These are phyloP conservation scores for Stephanodiscus triporus DNA, from an alignment of 108 stramenopile species.

Conservation along the genomic window DNA sequence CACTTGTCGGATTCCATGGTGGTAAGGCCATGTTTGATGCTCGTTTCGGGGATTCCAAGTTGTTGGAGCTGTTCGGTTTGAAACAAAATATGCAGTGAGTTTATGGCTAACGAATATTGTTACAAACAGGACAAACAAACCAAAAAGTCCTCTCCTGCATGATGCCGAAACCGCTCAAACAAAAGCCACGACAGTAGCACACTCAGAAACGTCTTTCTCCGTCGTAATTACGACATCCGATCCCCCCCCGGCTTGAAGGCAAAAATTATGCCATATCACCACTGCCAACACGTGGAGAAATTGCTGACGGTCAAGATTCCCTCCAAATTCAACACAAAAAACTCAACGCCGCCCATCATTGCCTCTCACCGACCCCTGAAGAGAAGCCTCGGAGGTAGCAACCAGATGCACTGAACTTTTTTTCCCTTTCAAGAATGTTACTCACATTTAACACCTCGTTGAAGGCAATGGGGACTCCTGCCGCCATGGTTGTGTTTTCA, in stretches of 20 bases:
- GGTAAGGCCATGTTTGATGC: slow-evolving; percentile 91
- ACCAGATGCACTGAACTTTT: not conserved
- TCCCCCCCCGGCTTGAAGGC: slow-evolving; percentile 22
- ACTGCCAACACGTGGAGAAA: too few relatives aligned
- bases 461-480: slow-evolving; percentile 75
- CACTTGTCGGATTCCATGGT: slow-evolving; percentile 93
- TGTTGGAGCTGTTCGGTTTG: slow-evolving; percentile 75
- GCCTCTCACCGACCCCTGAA: too few relatives aligned
- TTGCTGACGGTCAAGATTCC: too few relatives aligned
- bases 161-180: too few relatives aligned
- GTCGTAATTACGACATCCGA: too few relatives aligned
- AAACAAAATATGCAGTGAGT: slow-evolving; percentile 15
- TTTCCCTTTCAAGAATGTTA: slow-evolving; percentile 6
- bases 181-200: too few relatives aligned
- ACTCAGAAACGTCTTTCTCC: too few relatives aligned
- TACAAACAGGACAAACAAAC: not conserved
- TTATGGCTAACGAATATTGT: not conserved
- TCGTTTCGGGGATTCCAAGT: slow-evolving; percentile 87
- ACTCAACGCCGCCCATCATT: too few relatives aligned
- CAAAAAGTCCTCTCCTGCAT: too few relatives aligned
- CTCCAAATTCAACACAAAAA: not conserved
- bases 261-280: slow-evolving; percentile 11
- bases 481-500: slow-evolving; percentile 33
- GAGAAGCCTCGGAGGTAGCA: too few relatives aligned
- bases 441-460: slow-evolving; percentile 89